Evolutionary conservation across 495 filamentous ascomycete species (phyloP).

Genomic region (Aspergillus affinis): DNA sequence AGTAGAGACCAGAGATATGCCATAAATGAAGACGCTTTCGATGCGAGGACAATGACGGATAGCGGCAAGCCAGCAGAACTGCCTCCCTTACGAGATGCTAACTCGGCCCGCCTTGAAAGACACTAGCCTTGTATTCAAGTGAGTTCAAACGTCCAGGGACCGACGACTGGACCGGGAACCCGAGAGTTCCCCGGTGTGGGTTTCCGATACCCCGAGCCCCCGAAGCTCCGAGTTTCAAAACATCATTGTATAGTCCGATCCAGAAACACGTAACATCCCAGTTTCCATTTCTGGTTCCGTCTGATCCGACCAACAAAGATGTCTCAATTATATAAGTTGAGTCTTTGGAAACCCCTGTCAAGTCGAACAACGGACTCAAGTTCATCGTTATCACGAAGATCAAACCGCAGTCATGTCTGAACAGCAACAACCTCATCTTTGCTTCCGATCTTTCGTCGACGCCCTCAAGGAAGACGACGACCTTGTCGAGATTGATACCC

Average conservation of each 20-base stretch:
- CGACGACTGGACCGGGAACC: too few relatives aligned
- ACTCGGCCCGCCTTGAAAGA: too few relatives aligned
- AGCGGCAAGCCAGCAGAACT: too few relatives aligned
- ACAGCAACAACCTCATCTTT: slow-evolving; percentile 5
- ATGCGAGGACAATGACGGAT: too few relatives aligned
- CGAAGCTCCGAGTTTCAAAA: background rate
- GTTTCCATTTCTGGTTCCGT: background rate
- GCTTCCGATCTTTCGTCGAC: slow-evolving; percentile 39
- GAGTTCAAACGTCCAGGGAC: too few relatives aligned
- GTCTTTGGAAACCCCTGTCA: too few relatives aligned
- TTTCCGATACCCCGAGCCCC: background rate
- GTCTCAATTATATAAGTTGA: background rate
- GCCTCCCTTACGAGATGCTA: too few relatives aligned
- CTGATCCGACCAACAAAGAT: background rate
- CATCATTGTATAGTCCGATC: background rate
- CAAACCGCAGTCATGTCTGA: background rate
- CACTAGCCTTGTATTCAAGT: too few relatives aligned
- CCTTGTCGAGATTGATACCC: slow-evolving; percentile 34
- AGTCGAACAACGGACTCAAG: background rate
- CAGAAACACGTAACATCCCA: background rate
- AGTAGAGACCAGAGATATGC: too few relatives aligned
- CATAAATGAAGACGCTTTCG: too few relatives aligned
- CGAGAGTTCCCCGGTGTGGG: too few relatives aligned
- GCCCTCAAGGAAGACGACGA: slow-evolving; percentile 35
- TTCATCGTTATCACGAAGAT: background rate